phyloP scores from a whole-genome alignment of 106 monocot genomes.

The Alisma plantagoaquatica region DNA sequence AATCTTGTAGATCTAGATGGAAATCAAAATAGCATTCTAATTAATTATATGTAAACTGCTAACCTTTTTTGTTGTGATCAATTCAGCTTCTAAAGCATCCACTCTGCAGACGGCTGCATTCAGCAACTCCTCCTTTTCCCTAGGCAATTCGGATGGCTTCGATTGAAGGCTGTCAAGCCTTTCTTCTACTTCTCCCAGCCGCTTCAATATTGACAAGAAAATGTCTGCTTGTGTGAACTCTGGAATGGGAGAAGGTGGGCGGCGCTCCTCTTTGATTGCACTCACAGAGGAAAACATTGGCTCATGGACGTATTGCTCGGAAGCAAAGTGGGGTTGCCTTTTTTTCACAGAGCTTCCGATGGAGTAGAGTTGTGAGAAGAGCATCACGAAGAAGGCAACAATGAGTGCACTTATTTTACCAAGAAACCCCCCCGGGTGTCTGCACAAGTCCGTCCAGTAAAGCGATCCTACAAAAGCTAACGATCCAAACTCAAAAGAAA shows the following conservation, averaged over 20 bases:
- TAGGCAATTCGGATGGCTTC: conserved; percentile 39
- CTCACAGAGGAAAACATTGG: background rate
- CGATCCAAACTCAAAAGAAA: too few species aligned
- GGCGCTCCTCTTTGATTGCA: conserved; percentile 11
- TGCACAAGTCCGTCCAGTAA: conserved; percentile 3
- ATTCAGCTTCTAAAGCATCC: conserved; percentile 43
- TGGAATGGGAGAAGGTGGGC: conserved; percentile 17
- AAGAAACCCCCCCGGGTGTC: conserved; percentile 7
- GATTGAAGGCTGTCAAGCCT: conserved; percentile 28
- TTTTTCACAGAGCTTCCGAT: conserved; percentile 3
- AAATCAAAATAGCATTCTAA: too few species aligned
- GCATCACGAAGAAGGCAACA: conserved; percentile 13
- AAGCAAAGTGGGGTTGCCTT: too few species aligned
- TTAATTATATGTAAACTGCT: too few species aligned
- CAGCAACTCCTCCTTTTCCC: conserved; percentile 42
- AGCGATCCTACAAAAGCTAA: background rate
- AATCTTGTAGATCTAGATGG: too few species aligned
- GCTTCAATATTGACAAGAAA: conserved; percentile 15
- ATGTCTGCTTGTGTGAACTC: conserved; percentile 6
- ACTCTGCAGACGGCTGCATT: conserved; percentile 31
- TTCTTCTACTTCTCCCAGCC: conserved; percentile 31
- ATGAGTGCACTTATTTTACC: conserved; percentile 11
- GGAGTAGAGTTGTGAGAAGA: conserved; percentile 11
- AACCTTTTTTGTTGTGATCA: conserved; percentile 46
- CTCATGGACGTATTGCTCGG: too few species aligned